Conservation (phyloP, 768 basidiomycete species). For the Suillus variegatus region DNA sequence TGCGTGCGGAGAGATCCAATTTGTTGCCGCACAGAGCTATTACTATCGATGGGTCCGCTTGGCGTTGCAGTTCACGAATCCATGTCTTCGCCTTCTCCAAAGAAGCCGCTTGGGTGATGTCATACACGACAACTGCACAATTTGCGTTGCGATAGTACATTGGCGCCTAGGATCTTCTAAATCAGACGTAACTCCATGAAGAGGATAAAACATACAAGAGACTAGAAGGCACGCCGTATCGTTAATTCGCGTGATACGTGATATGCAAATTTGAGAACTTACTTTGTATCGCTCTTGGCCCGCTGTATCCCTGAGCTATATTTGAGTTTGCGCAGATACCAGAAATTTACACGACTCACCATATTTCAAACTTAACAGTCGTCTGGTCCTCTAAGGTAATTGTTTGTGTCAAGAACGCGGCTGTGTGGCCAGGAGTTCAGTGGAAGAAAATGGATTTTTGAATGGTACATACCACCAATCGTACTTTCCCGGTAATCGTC, state of each 20-base stretch:
- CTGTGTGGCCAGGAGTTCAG: conserved; percentile 42
- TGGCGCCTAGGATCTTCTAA: conserved; percentile 58
- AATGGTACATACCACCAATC: conserved; percentile 67
- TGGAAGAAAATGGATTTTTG: conserved; percentile 6
- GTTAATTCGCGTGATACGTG: conserved; percentile 8
- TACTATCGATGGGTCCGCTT: conserved; percentile 95
- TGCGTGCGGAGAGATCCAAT: conserved; percentile 78
- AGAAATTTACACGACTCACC: conserved; percentile 49
- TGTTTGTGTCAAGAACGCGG: conserved; percentile 98
- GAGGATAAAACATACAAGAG: conserved; percentile 42
- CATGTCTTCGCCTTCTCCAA: conserved; percentile 95
- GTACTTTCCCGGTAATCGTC: conserved; percentile 96
- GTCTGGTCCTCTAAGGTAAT: conserved; percentile 87
- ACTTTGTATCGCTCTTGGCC: conserved; percentile 96
- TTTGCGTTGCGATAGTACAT: conserved; percentile 98
- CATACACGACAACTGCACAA: conserved; percentile 93
- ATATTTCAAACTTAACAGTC: conserved; percentile 97
- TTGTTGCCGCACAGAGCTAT: conserved; percentile 98
- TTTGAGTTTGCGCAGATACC: conserved; percentile 9
- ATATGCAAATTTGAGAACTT: conserved; percentile 20
- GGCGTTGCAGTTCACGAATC: conserved; percentile 96
- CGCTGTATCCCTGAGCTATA: conserved; percentile 78
- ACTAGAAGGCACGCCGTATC: conserved; percentile 26
- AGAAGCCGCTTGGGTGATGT: conserved; percentile 90
- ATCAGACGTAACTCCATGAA: not conserved